Evolutionary conservation across 1,284 basidiomycete species (phyloP), one percentile per base, ranked within the genome.

Genomic region (Melampsora larici-populina): DNA sequence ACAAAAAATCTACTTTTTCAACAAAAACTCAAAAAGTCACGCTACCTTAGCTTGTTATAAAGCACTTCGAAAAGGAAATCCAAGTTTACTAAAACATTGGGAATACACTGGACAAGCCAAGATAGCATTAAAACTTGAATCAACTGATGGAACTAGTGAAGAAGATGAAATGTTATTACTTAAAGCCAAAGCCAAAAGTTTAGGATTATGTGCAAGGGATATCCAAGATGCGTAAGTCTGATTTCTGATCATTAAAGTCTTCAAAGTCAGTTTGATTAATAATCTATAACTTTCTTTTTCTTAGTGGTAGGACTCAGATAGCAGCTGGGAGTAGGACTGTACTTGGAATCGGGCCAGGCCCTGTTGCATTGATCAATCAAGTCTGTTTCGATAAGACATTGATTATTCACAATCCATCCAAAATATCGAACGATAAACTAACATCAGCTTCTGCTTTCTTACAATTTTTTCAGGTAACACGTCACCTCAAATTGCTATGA

Each of bases 41-140:
- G 76, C 76, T 15, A 78, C 76, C 17, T 49, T 78, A 31, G 76
- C 76, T 55, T 78, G 76, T 33, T 78, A 78, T 43, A 78, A 78
- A 55, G 65, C 58, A 6, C 24, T 78, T 24, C 51, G 48, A 21
- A 48, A 65, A 33, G 33, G 60, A 9, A 78, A 78, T 51, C 76
- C 68, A 9, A 48, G 43, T 24, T 24, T 78, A n/a, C 63, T 78
- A 2, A 40, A 51, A 70, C 46, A 64, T 58, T 78, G 76, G 76
- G 76, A 78, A 46, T 62, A 60, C 40, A 49, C 55, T 9, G 76
- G 76, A 43, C 76, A 78, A 40, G 62, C 76, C 3, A 78, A 78
- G 63, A 78, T 78, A 8, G 76, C 76, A 13, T 40, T 78, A 18
- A 78, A 71, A 60, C 48, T 78, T 13, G 62, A 71, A 43, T 60